phyloP scores from a whole-genome alignment of 139 green algal genomes.

The Chlamydomonas sphaeroides region DNA sequence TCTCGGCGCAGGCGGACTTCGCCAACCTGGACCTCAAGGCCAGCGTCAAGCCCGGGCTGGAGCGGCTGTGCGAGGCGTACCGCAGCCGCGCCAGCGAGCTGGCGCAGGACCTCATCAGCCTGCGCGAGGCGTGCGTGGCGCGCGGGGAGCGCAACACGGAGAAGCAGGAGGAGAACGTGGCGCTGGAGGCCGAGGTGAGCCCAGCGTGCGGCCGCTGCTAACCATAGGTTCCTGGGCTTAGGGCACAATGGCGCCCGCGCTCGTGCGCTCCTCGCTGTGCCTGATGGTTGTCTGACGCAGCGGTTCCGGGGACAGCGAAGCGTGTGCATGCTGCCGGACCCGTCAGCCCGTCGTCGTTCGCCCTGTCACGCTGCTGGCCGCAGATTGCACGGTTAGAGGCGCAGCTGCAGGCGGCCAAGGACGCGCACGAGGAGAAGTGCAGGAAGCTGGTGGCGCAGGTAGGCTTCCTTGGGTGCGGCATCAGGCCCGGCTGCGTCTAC shows the following conservation, averaged over 20 bases:
- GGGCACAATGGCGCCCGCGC: no score
- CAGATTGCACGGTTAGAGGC: conserved; percentile 68
- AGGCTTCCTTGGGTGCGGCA: not conserved
- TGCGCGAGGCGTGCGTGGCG: conserved; percentile 67
- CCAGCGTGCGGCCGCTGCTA: no score
- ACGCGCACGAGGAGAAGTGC: conserved; percentile 64
- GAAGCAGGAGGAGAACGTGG: conserved; percentile 73
- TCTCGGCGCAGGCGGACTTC: conserved; percentile 66
- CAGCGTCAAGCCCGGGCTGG: conserved; percentile 70
- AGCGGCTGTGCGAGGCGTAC: conserved; percentile 74
- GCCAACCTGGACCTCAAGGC: conserved; percentile 85
- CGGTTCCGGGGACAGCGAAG: no score
- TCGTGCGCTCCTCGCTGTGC: no score
- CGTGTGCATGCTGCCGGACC: no score
- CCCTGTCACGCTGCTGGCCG: no score
- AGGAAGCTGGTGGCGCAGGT: conserved; percentile 53
- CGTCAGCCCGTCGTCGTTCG: no score
- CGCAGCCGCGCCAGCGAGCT: conserved; percentile 65
- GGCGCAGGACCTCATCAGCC: conserved; percentile 70
- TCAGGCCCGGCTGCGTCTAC: not conserved
- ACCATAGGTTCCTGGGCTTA: no score
- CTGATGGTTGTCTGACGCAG: no score
- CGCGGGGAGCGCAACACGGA: conserved; percentile 62
- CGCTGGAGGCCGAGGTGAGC: conserved; percentile 53
- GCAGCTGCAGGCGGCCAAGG: conserved; percentile 54